Conservation (phyloP, 768 basidiomycete species). For the Postia placenta region DNA sequence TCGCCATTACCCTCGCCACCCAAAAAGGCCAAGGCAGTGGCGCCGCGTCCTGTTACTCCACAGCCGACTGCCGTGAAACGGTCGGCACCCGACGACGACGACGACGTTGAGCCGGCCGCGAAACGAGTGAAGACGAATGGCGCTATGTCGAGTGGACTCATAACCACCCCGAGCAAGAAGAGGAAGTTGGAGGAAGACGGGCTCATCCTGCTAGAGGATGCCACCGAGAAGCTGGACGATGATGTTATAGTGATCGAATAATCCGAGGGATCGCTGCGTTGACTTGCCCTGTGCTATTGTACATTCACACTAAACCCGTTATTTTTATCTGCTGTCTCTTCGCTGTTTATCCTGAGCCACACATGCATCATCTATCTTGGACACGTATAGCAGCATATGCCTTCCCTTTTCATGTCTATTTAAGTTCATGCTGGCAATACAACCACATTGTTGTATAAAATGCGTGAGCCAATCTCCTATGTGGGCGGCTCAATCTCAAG, state of each 20-base stretch:
- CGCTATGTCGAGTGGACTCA: conserved; percentile 7
- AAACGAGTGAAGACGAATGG: conserved; percentile 44
- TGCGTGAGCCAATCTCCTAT: neutral
- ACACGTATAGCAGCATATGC: too few relatives aligned
- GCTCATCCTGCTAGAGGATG: conserved; percentile 56
- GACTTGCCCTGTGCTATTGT: neutral
- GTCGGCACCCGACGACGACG: conserved; percentile 51
- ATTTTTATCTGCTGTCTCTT: conserved; percentile 3
- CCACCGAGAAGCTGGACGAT: conserved; percentile 43
- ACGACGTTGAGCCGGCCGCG: conserved; percentile 35
- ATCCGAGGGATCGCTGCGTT: neutral
- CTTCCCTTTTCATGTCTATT: too few relatives aligned
- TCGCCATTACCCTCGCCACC: conserved; percentile 55
- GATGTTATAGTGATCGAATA: conserved; percentile 56
- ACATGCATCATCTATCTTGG: too few relatives aligned
- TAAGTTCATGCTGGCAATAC: too few relatives aligned
- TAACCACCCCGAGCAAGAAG: conserved; percentile 57
- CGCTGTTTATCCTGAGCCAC: too few relatives aligned
- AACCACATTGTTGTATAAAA: too few relatives aligned
- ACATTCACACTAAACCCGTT: neutral
- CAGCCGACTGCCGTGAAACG: conserved; percentile 50
- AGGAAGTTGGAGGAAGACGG: conserved; percentile 69
- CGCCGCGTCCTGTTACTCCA: conserved; percentile 35
- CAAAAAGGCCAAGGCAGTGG: conserved; percentile 26
- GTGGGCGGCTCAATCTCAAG: neutral